Evolutionary conservation across 371 early-diverging fungal species (phyloP).

Genomic region (Apophysomyces sp.): DNA sequence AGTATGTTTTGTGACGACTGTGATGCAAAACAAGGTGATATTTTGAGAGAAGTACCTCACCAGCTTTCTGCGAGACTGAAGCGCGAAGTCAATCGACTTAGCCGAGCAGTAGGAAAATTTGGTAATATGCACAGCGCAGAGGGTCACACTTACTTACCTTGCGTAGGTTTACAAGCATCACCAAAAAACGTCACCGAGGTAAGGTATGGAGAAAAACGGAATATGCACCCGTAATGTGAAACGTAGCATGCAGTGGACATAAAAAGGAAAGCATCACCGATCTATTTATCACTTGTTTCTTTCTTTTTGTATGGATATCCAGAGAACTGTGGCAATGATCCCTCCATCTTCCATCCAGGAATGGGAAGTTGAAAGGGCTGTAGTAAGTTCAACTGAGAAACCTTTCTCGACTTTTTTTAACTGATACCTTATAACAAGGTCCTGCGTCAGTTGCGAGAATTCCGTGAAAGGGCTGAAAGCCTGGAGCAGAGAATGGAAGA

Average conservation of each 20-base stretch:
- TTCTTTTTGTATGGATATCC: conserved; percentile 6
- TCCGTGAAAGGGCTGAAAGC: conserved; percentile 11
- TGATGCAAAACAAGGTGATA: not conserved
- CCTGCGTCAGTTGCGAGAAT: conserved; percentile 22
- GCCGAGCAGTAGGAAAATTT: not conserved
- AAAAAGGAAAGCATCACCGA: conserved; percentile 3
- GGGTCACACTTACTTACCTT: not conserved
- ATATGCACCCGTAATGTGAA: conserved; percentile 1
- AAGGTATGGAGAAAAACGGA: not conserved
- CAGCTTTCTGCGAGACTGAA: conserved; percentile 8
- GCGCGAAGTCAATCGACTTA: not conserved
- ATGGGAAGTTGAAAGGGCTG: conserved; percentile 32
- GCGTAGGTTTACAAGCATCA: not conserved
- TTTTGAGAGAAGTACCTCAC: conserved; percentile 3
- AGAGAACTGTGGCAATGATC: not conserved
- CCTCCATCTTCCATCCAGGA: conserved; percentile 22
- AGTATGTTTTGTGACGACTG: conserved; percentile 11
- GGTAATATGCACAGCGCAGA: not conserved
- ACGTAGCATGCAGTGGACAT: not conserved
- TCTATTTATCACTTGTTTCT: not conserved
- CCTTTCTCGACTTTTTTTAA: not conserved
- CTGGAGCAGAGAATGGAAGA: conserved; percentile 17
- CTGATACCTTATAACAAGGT: conserved; percentile 13
- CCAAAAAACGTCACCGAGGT: not conserved
- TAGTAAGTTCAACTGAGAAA: conserved; percentile 8